Percentiles rank a stretch among this genome's conserved stretches.
Conservation (phyloP, 805 yeast species). For the Metschnikowia lachancei region DNA sequence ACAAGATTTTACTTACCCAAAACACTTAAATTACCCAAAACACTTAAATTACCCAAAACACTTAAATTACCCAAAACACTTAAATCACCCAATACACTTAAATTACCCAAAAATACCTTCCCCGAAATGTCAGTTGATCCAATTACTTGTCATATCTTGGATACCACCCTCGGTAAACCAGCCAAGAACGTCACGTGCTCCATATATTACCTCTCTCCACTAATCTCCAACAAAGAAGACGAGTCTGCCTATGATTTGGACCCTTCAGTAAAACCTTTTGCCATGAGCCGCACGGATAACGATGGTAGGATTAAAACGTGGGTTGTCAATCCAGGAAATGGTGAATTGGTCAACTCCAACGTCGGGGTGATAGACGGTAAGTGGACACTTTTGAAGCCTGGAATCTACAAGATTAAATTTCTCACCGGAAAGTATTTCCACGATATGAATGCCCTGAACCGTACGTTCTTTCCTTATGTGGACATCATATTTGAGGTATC, state of each 20-base stretch:
- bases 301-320: conserved; percentile 82
- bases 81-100: not conserved
- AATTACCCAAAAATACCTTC: too few relatives aligned
- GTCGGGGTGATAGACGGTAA: conserved; percentile 33
- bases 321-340: conserved; percentile 45
- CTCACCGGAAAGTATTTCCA: conserved; percentile 67
- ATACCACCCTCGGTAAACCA: conserved; percentile 81
- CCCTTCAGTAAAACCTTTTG: conserved; percentile 46
- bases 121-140: conserved; percentile 43
- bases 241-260: conserved; percentile 29
- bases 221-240: conserved; percentile 21
- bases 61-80: not conserved
- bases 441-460: conserved; percentile 24
- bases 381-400: conserved; percentile 54
- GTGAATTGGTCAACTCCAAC: conserved; percentile 10
- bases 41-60: not conserved
- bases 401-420: conserved; percentile 73
- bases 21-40: too few relatives aligned
- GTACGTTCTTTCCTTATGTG: conserved; percentile 82
- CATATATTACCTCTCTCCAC: conserved; percentile 41
- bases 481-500: conserved; percentile 73
- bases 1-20: too few relatives aligned
- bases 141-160: conserved; percentile 86
- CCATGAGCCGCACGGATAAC: conserved; percentile 63
- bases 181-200: conserved; percentile 74